A percentile compares a stretch with the other conserved stretches of the same genome.
phyloP scores from a whole-genome alignment of 2,329 filamentous ascomycete species.

The Laburnicola sp. region DNA sequence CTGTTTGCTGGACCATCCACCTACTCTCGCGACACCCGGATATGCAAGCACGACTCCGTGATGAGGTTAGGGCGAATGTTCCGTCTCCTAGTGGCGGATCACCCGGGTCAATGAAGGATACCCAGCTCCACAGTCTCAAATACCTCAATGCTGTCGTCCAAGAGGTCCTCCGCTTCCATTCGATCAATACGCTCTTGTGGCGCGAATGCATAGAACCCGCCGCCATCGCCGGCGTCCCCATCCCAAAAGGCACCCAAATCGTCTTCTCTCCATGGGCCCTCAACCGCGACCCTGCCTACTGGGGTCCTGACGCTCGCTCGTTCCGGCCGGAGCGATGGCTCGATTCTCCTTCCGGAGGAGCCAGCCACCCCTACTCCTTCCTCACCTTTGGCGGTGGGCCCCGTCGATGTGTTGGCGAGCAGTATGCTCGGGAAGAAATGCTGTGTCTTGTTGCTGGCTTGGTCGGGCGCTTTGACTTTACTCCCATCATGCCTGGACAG shows the following conservation, averaged over 20 bases:
- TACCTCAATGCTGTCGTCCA: constrained; percentile 54
- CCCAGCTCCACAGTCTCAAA: constrained; percentile 49
- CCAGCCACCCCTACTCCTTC: too few relatives aligned
- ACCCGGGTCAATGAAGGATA: constrained; percentile 32
- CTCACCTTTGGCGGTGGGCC: too few relatives aligned
- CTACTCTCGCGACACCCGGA: constrained; percentile 67
- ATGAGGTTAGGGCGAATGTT: constrained; percentile 67
- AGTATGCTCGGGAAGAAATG: too few relatives aligned
- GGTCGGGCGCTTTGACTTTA: too few relatives aligned
- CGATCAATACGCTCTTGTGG: not conserved
- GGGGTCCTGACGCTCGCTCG: constrained; percentile 47
- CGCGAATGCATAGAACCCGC: too few relatives aligned
- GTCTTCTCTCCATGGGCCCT: constrained; percentile 48
- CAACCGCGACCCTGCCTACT: constrained; percentile 48
- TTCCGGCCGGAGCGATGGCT: constrained; percentile 54
- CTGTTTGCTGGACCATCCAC: constrained; percentile 74
- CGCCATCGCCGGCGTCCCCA: constrained; percentile 34
- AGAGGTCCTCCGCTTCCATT: constrained; percentile 27
- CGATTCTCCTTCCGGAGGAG: too few relatives aligned
- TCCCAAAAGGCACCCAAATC: constrained; percentile 47
- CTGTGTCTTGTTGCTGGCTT: too few relatives aligned
- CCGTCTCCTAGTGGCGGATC: constrained; percentile 47
- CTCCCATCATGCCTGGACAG: too few relatives aligned
- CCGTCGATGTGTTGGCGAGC: too few relatives aligned
- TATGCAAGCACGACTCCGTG: constrained; percentile 67